These are phyloP conservation scores for Sonneratia caseolaris DNA, from an alignment of 345 rosid species.

Conservation along the genomic window DNA sequence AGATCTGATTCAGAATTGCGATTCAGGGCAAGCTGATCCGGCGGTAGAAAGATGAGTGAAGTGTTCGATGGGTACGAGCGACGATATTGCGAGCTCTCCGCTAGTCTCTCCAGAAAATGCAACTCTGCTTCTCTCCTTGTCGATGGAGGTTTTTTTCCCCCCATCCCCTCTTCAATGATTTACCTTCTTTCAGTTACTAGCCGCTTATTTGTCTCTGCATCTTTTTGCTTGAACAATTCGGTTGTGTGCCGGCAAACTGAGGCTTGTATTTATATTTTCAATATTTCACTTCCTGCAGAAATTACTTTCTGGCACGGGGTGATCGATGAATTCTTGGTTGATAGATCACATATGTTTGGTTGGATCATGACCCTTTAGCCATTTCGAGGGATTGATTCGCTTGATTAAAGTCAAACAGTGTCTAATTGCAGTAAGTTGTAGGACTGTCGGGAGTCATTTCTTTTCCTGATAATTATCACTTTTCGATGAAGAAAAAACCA, in stretches of 20 bases:
- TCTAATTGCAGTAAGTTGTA: not conserved
- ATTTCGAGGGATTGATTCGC: not conserved
- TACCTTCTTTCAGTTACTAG: not conserved
- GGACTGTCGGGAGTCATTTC: not conserved
- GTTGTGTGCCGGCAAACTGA: too few relatives aligned
- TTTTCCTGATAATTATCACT: not conserved
- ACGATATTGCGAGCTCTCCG: conserved; percentile 86
- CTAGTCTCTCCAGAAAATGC: conserved; percentile 73
- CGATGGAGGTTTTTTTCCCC: conserved; percentile 27
- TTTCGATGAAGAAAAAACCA: not conserved
- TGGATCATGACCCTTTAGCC: not conserved
- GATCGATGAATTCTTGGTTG: not conserved
- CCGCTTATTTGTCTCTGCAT: not conserved
- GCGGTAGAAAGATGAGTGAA: conserved; percentile 52
- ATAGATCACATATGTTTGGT: not conserved
- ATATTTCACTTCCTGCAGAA: not conserved
- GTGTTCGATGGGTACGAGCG: conserved; percentile 90
- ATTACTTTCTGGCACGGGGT: not conserved
- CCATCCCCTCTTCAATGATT: not conserved
- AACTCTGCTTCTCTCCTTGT: conserved; percentile 43
- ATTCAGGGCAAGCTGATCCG: not conserved
- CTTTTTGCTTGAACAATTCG: not conserved
- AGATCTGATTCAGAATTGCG: conserved; percentile 2
- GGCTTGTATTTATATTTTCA: too few relatives aligned
- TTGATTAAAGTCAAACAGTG: not conserved